Conservation (phyloP, 78 protist genomes). For the Bigelowiella natans region DNA sequence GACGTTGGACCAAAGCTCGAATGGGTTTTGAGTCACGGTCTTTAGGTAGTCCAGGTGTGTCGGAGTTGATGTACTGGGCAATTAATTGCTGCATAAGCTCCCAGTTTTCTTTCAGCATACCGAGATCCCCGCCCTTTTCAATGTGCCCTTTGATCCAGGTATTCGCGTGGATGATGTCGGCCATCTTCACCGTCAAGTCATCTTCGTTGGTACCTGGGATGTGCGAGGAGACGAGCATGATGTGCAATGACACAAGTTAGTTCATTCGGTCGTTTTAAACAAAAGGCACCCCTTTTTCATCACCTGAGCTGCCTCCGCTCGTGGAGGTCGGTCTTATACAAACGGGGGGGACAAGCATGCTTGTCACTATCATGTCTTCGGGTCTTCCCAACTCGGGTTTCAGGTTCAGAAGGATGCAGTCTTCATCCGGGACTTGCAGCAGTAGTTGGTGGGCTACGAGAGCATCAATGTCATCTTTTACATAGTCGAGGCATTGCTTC, state of each 20-base stretch:
- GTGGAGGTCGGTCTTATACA: conserved; percentile 77
- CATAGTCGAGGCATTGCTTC: background rate
- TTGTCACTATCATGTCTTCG: conserved; percentile 56
- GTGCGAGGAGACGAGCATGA: conserved; percentile 2
- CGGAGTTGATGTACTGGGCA: background rate
- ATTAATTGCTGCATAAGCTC: background rate
- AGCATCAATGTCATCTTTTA: background rate
- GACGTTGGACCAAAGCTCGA: conserved; percentile 85
- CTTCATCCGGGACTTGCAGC: conserved; percentile 9
- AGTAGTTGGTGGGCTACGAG: background rate
- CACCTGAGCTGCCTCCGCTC: too few species aligned
- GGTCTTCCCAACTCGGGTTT: conserved; percentile 61
- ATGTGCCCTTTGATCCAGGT: background rate
- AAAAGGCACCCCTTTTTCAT: too few species aligned
- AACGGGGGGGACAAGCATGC: conserved; percentile 84
- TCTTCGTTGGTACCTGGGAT: conserved; percentile 75
- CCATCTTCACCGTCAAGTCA: conserved; percentile 78
- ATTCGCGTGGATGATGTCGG: conserved; percentile 57
- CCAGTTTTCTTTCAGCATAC: background rate
- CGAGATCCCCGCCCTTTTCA: background rate
- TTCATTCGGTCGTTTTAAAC: too few species aligned
- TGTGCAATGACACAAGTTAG: conserved; percentile 67
- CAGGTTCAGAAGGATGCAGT: conserved; percentile 66
- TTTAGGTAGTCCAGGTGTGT: conserved; percentile 7
- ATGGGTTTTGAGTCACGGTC: conserved; percentile 49